These are phyloP conservation scores for Macadamia integrifolia DNA, from an alignment of 164 flowering plant species.

Conservation along the genomic window DNA sequence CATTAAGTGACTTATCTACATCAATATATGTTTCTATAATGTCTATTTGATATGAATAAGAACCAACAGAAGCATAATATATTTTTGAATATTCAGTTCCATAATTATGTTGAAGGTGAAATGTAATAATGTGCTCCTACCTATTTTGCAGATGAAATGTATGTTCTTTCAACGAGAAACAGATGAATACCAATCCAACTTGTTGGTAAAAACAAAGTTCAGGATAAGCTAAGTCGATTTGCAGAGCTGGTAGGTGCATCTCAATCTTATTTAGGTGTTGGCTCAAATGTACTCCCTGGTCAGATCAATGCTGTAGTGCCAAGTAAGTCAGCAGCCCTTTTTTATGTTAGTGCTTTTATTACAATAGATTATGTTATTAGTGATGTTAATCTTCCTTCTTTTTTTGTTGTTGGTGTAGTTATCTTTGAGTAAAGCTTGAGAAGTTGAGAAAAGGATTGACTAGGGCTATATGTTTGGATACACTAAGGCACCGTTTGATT, in stretches of 20 bases:
- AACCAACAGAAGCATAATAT: no score
- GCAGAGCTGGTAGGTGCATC: slow-evolving; percentile 70
- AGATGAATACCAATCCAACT: slow-evolving; percentile 65
- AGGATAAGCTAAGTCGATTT: slow-evolving; percentile 67
- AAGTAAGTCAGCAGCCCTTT: slow-evolving; percentile 40
- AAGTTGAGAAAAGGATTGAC: no score
- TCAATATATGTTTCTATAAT: no score
- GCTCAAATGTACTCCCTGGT: slow-evolving; percentile 39
- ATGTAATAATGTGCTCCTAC: not conserved
- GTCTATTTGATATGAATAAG: no score
- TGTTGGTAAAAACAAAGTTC: slow-evolving; percentile 71
- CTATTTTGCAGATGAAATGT: slow-evolving; percentile 74
- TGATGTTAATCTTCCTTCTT: no score
- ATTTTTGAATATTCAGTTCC: not conserved
- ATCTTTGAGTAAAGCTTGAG: no score
- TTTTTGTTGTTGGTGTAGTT: no score
- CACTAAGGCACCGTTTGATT: no score
- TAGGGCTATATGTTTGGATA: no score
- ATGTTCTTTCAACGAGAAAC: slow-evolving; percentile 75
- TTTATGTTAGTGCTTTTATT: not conserved
- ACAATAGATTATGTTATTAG: no score
- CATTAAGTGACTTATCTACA: no score
- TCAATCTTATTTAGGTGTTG: slow-evolving; percentile 71
- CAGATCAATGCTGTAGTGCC: slow-evolving; percentile 43
- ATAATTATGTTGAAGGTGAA: not conserved